Base-by-base conservation (phyloP, 1,284 basidiomycete species). In the Fistulina hepatica region DNA sequence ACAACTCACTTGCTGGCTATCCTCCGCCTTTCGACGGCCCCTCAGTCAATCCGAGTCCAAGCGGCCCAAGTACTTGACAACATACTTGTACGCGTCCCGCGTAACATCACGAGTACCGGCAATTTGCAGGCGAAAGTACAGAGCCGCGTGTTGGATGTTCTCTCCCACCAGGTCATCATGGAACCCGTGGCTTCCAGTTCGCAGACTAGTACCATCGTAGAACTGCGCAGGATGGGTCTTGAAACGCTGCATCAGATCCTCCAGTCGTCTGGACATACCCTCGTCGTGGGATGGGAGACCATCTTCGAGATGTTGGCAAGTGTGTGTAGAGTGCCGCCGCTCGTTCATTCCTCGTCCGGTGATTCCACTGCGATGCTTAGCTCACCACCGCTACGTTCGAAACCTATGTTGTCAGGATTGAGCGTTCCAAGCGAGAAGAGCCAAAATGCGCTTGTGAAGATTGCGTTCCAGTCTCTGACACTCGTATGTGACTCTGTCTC, bases 401-500 rank as follows among this genome's bases (percentile, higher is more conserved):
- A 65, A 43, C 67, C 75, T 0, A 53, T 67, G 8, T 62, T 66
- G 1, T 54, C 81, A 7, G 74, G 71, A 1, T 51, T 74, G 3
- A 67, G 67, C n/a, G 69, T 63, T 44, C 61, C 67, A 2, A 70
- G 59, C 37, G 81, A 83, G 51, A 82, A 73, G 52, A 73, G 69
- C 34, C 76, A 76, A 43, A 69, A 67, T 1, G 62, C 69, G 0
- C 66, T 89, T 6, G 75, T 92, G 44, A 84, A 92, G 59, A 85
- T 92, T 32, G 91, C 90, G 0, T 97, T 97, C 59, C 86, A 93
- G 40, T 93, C 89, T 0, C 62, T 98, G 44, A 97, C 90, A 10
- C 65, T 98, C 4, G 89, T 97, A 24, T 97, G 91, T 54, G 92
- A 98, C 55, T 86, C 90, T 6, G 71, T 97, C 5, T 78, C 88